phyloP scores from a whole-genome alignment of 1,284 basidiomycete species.

The Mycosarcoma mackinlayi region DNA sequence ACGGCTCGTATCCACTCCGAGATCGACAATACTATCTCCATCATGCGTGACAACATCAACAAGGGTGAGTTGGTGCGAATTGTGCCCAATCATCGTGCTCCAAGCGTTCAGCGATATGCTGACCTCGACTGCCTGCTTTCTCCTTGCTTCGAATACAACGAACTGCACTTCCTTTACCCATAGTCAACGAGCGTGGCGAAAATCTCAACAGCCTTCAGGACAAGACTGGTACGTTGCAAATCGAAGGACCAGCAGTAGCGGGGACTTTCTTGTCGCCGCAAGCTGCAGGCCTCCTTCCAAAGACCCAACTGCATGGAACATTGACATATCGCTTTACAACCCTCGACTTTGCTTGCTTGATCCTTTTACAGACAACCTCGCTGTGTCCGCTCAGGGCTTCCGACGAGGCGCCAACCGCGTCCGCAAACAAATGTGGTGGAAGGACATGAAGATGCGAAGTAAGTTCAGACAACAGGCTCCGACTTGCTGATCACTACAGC shows the following conservation, averaged over 20 bases:
- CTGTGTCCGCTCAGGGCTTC: constrained; percentile 99
- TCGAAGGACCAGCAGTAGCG: not conserved
- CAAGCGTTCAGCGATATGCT: not conserved
- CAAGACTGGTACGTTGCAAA: constrained; percentile 85
- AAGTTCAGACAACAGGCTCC: constrained; percentile 10
- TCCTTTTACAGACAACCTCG: constrained; percentile 82
- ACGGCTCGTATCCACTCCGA: constrained; percentile 66
- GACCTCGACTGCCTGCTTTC: constrained; percentile 4
- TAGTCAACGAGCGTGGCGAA: constrained; percentile 94
- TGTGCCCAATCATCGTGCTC: not conserved
- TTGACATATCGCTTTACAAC: constrained; percentile 5
- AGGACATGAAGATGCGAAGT: constrained; percentile 54
- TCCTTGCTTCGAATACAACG: not conserved
- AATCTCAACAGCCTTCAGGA: constrained; percentile 92
- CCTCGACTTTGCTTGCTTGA: not conserved
- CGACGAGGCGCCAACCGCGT: constrained; percentile 95
- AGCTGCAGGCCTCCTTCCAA: no score
- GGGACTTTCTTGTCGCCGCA: not conserved
- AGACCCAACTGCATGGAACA: no score
- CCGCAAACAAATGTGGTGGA: constrained; percentile 84
- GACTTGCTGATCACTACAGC: no score
- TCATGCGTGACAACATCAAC: constrained; percentile 94
- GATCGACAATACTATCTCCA: constrained; percentile 72
- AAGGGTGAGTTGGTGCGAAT: constrained; percentile 36
- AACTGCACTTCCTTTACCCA: not conserved